Percentiles rank a stretch among this genome's conserved stretches.
phyloP scores from a whole-genome alignment of 441 rosid species.

The Populus hybrid region DNA sequence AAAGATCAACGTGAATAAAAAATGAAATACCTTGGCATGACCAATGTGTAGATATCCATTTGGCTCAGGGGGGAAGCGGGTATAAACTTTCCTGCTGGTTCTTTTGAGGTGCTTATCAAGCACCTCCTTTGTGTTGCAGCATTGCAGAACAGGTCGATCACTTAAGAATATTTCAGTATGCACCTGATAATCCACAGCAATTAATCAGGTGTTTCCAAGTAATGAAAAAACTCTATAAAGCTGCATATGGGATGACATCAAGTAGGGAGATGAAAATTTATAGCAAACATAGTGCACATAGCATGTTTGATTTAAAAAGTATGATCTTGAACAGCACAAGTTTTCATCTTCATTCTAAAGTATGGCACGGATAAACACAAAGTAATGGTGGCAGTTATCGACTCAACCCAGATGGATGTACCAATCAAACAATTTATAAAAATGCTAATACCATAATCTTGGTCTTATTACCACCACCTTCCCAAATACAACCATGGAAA shows the following conservation, averaged over 20 bases:
- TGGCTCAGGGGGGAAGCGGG: slow-evolving; percentile 96
- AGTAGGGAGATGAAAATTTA: slow-evolving; percentile 1
- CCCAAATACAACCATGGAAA: not conserved
- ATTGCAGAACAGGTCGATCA: slow-evolving; percentile 65
- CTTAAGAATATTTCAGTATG: slow-evolving; percentile 90
- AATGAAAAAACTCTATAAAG: not conserved
- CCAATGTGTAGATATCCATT: slow-evolving; percentile 98
- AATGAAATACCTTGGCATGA: slow-evolving; percentile 80
- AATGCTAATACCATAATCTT: not conserved
- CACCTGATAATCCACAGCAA: slow-evolving; percentile 45
- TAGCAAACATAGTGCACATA: not conserved
- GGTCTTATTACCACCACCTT: not conserved
- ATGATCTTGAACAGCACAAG: not conserved
- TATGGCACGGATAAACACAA: not conserved
- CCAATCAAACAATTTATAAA: not conserved
- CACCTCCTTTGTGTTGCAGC: slow-evolving; percentile 77
- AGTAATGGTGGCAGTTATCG: not conserved
- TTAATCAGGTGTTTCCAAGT: not conserved
- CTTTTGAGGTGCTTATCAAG: slow-evolving; percentile 78
- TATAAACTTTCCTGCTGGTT: slow-evolving; percentile 77
- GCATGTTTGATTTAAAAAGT: not conserved
- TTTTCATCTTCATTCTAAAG: not conserved
- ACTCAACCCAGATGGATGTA: not conserved
- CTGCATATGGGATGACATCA: not conserved
- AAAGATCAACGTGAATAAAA: slow-evolving; percentile 9